phyloP scores from a whole-genome alignment of 2,329 filamentous ascomycete genomes.

The Xylaria digitata region DNA sequence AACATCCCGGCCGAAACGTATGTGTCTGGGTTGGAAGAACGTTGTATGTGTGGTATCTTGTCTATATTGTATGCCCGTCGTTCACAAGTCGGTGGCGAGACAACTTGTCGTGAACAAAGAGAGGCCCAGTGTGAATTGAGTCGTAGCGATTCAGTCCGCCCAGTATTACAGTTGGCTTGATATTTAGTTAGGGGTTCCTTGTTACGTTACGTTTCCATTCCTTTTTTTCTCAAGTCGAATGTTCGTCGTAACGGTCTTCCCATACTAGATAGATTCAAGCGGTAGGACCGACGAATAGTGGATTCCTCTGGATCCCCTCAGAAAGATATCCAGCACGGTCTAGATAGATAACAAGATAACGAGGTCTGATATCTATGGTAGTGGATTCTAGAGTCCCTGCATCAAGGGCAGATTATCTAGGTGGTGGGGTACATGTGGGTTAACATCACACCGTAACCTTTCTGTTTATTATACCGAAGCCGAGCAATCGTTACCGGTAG shows the following conservation, averaged over 20 bases:
- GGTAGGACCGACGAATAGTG: conserved; percentile 1
- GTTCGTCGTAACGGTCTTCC: background rate
- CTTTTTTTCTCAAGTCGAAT: background rate
- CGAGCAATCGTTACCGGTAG: background rate
- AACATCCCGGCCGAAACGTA: background rate
- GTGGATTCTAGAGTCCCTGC: background rate
- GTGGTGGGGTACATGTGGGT: conserved; percentile 7
- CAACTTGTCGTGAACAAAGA: background rate
- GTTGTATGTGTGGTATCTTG: background rate
- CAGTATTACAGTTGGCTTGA: background rate
- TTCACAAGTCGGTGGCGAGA: background rate
- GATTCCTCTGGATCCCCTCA: background rate
- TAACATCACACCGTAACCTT: conserved; percentile 11
- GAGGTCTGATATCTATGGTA: conserved; percentile 3
- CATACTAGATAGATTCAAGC: background rate
- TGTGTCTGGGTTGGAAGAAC: background rate
- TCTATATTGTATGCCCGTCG: background rate
- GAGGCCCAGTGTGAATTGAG: background rate
- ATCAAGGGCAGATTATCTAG: background rate
- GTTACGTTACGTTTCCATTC: background rate
- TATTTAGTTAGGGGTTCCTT: background rate
- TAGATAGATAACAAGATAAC: background rate
- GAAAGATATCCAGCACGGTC: background rate
- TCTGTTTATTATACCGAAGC: background rate
- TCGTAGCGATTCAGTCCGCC: background rate